These are phyloP conservation scores for Synchytrium microbalum DNA, from an alignment of 371 early-diverging fungal species.

Conservation along the genomic window DNA sequence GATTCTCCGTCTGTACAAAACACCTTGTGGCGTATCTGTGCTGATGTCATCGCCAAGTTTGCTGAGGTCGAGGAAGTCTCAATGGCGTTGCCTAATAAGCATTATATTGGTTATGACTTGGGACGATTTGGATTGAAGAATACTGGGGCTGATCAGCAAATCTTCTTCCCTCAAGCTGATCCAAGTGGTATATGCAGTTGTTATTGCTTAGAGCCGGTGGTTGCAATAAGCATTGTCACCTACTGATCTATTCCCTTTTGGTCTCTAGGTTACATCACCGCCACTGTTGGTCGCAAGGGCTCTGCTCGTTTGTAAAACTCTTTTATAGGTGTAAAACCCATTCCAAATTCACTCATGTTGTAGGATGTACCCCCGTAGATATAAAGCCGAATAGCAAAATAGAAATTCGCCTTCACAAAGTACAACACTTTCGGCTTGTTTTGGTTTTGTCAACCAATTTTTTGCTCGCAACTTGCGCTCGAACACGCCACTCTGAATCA, in stretches of 20 bases:
- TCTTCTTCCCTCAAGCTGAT: conserved; percentile 69
- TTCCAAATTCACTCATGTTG: too few relatives aligned
- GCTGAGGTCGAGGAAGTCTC: conserved; percentile 56
- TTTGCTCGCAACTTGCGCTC: too few relatives aligned
- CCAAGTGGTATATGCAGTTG: conserved; percentile 47
- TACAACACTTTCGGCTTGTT: too few relatives aligned
- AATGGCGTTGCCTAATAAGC: conserved; percentile 78
- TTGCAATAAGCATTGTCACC: not conserved
- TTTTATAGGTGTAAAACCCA: too few relatives aligned
- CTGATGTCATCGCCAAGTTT: conserved; percentile 52
- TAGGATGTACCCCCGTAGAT: too few relatives aligned
- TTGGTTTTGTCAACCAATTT: too few relatives aligned
- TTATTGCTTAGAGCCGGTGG: too few relatives aligned
- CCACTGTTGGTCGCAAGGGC: not conserved
- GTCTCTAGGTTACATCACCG: not conserved
- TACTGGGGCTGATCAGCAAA: conserved; percentile 53
- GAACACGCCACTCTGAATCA: too few relatives aligned
- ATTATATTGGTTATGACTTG: conserved; percentile 71
- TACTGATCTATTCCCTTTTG: not conserved
- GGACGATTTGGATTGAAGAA: conserved; percentile 66
- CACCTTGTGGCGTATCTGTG: conserved; percentile 63
- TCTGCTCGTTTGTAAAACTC: too few relatives aligned
- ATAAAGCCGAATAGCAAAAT: too few relatives aligned
- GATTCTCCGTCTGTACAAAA: conserved; percentile 69
- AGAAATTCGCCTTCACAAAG: too few relatives aligned